phyloP scores from a whole-genome alignment of 2,329 filamentous ascomycete genomes.

The Lachnellula arida region DNA sequence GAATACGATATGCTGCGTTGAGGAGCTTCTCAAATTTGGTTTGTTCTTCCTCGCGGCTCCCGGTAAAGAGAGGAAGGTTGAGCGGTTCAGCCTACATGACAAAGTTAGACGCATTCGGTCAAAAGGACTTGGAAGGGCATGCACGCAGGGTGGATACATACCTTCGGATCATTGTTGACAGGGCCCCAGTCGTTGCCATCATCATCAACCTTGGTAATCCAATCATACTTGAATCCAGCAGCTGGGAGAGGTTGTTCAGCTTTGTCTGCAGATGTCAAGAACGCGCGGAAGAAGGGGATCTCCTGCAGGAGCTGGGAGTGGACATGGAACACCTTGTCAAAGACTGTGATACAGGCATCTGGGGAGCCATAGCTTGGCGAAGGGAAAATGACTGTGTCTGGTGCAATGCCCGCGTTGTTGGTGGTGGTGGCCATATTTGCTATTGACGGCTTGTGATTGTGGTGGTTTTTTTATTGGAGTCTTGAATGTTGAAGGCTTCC shows the following conservation, averaged over 20 bases:
- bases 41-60: neutral
- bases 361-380: no score
- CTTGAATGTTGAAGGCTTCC: no score
- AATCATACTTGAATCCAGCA: constrained; percentile 2
- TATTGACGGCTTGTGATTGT: no score
- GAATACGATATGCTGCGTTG: neutral
- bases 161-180: neutral
- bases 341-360: constrained; percentile 2
- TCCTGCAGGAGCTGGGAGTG: constrained; percentile 1
- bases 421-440: no score
- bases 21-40: neutral
- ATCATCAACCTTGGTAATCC: constrained; percentile 3
- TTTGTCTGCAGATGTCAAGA: constrained; percentile 2
- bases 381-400: no score
- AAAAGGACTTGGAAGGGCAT: neutral
- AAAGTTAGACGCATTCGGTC: neutral
- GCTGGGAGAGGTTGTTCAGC: neutral
- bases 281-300: constrained; percentile 4
- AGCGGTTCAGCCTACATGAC: neutral
- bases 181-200: neutral
- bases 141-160: neutral
- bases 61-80: neutral
- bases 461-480: no score
- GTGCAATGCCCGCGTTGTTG: no score
- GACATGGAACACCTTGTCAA: constrained; percentile 8